Percentiles rank a stretch among this genome's conserved stretches.
Evolutionary conservation across 2,329 filamentous ascomycete species (phyloP).

Genomic region (Claviceps citrina): DNA sequence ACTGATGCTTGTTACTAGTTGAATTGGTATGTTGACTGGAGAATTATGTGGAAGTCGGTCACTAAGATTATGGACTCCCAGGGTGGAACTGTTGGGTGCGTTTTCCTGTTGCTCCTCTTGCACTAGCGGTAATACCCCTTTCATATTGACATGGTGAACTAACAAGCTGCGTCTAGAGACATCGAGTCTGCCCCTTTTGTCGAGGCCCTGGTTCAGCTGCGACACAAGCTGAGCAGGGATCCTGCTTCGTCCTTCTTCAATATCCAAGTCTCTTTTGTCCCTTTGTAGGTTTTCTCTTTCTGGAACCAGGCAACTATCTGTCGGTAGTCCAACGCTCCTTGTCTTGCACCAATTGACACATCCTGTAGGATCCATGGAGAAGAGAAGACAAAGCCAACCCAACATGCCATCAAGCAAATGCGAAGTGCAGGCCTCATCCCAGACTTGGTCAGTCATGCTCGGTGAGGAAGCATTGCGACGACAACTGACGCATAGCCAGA

Average conservation of each 20-base stretch:
- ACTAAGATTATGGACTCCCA: slow-evolving; percentile 7
- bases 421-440: slow-evolving; percentile 64
- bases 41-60: not conserved
- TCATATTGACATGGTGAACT: not conserved
- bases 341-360: slow-evolving; percentile 8
- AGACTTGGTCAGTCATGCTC: slow-evolving; percentile 40
- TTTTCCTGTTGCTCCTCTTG: not conserved
- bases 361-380: slow-evolving; percentile 33
- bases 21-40: slow-evolving; percentile 18
- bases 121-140: no score
- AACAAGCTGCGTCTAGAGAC: slow-evolving; percentile 28
- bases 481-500: slow-evolving; percentile 30
- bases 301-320: not conserved
- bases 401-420: slow-evolving; percentile 72
- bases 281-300: slow-evolving; percentile 26
- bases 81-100: slow-evolving; percentile 42
- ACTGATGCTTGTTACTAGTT: slow-evolving; percentile 14
- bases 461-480: not conserved
- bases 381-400: slow-evolving; percentile 95
- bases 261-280: slow-evolving; percentile 81
- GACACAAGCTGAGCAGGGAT: slow-evolving; percentile 52
- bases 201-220: slow-evolving; percentile 68
- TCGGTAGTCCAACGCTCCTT: not conserved
- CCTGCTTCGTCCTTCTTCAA: slow-evolving; percentile 54
- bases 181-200: slow-evolving; percentile 82